phyloP scores from a whole-genome alignment of 2,329 filamentous ascomycete species.

The Aspergillus puulaauensis region DNA sequence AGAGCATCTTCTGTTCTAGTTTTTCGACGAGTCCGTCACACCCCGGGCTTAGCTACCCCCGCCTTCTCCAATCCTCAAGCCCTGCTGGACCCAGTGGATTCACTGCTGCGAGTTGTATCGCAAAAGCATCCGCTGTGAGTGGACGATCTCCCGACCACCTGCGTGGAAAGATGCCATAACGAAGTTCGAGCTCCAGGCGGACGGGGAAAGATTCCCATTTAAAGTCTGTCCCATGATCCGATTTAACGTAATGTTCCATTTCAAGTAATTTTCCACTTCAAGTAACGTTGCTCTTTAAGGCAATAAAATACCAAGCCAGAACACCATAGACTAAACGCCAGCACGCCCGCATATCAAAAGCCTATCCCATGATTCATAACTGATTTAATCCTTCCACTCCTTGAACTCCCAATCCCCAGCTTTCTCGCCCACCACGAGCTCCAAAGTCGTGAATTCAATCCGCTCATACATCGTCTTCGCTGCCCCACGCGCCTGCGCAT shows the following conservation, averaged over 20 bases:
- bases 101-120: background rate
- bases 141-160: background rate
- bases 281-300: background rate
- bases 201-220: conserved; percentile 9
- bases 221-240: no score
- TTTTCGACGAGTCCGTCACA: background rate
- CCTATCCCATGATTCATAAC: background rate
- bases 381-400: conserved; percentile 48
- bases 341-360: background rate
- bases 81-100: background rate
- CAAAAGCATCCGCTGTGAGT: conserved; percentile 2
- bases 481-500: conserved; percentile 52
- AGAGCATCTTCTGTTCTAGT: background rate
- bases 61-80: conserved; percentile 4
- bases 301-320: background rate
- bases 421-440: conserved; percentile 66
- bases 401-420: conserved; percentile 63
- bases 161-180: conserved; percentile 12
- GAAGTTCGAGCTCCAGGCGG: background rate
- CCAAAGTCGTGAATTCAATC: conserved; percentile 66
- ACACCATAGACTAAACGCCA: no score
- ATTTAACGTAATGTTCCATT: background rate
- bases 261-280: background rate
- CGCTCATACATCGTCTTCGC: conserved; percentile 54
- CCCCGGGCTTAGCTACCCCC: background rate